Evolutionary conservation across 2,329 filamentous ascomycete species (phyloP), one percentile per base, ranked within the genome.

Genomic region (Amphichorda felina): DNA sequence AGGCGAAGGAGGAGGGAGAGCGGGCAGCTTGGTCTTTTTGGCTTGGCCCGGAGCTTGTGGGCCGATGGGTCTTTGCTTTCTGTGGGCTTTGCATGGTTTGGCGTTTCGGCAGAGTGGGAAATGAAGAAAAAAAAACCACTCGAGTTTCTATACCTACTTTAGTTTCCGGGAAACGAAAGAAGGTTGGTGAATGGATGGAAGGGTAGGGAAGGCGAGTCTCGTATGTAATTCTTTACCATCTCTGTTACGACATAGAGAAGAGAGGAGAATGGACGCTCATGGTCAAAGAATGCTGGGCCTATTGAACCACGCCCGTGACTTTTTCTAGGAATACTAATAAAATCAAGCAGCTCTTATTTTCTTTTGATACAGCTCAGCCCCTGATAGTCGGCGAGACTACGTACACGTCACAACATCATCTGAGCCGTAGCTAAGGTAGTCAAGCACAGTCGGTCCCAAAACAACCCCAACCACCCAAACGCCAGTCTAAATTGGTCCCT

Each of bases 1-100:
- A 41, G n/a, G 22, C 33, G 21, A 28, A 37, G 14, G 18, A 33
- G n/a, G 31, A 22, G 24, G 29, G 24, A 34, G 14, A 41, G 49
- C 26, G 30, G 35, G 37, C 30, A 33, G 31, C 27, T 33, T 34
- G 14, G 14, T 35, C 10, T 19, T 32, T 32, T 11, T 18, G n/a
- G 30, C 16, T 32, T 15, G 30, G 30, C 16, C 19, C 30, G 16
- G 16, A 22, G 30, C 30, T 32, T 17, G 8, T n/a, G 16, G 30
- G 16, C n/a, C 30, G 17, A 14, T 15, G 30, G 31, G 31, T 33
- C 31, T 33, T 24, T 33, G 50, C 55, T 54, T 52, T 46, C 51
- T 56, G 50, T 54, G 47, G 55, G 55, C 54, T 61, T 35, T 59
- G 56, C 57, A 60, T 60, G 49, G 55, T 61, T 54, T 51, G 57